Evolutionary conservation across 1,139 yeast species (phyloP).

Genomic region (Geotrichum klebahnii): DNA sequence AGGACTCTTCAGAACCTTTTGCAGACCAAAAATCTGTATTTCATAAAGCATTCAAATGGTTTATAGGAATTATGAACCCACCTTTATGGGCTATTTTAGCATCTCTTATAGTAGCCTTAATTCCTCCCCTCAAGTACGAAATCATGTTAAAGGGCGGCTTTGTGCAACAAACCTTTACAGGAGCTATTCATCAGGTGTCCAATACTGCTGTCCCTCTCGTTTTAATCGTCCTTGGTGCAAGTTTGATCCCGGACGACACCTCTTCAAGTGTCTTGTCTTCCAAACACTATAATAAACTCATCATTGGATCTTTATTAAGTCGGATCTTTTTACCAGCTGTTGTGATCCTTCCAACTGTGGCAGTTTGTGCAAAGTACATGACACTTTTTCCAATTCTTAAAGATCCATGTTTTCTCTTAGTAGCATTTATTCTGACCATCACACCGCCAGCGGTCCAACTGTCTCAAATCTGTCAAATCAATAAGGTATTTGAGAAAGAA

Average conservation of each 20-base stretch:
- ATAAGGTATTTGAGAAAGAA: constrained; percentile 70
- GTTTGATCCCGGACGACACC: constrained; percentile 42
- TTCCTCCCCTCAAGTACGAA: constrained; percentile 61
- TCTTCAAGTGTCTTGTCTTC: constrained; percentile 45
- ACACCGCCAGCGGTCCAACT: constrained; percentile 85
- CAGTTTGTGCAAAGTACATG: constrained; percentile 59
- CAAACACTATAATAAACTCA: constrained; percentile 54
- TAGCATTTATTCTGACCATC: constrained; percentile 67
- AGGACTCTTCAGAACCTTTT: no score
- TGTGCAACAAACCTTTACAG: constrained; percentile 69
- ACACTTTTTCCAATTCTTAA: constrained; percentile 72
- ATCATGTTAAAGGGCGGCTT: constrained; percentile 64
- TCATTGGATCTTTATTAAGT: constrained; percentile 63
- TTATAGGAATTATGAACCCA: constrained; percentile 74
- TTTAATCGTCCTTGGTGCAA: constrained; percentile 59
- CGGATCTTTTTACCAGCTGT: constrained; percentile 75
- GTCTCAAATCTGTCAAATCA: constrained; percentile 75
- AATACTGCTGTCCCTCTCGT: constrained; percentile 82
- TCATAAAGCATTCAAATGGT: no score
- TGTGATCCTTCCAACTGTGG: constrained; percentile 62
- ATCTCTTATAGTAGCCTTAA: constrained; percentile 77
- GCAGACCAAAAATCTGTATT: no score
- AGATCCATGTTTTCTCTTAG: constrained; percentile 77
- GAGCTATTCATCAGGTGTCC: constrained; percentile 74
- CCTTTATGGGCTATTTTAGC: constrained; percentile 89